Conservation (phyloP, 2,329 filamentous ascomycete genomes). For the Thielaviopsis euricoi region DNA sequence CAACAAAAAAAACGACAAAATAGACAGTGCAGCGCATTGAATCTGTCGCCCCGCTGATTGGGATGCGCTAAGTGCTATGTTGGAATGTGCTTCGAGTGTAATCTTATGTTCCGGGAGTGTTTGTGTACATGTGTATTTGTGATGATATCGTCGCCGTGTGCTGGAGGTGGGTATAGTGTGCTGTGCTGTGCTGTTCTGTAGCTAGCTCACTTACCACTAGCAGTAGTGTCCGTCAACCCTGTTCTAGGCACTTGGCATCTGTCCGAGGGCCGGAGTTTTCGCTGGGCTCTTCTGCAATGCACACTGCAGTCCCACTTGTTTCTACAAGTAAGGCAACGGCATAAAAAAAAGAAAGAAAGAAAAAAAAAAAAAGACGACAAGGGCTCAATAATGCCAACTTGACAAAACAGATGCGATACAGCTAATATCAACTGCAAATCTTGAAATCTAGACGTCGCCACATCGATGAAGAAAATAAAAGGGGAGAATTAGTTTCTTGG, state of each 20-base stretch:
- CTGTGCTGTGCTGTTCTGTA: not conserved
- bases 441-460: not conserved
- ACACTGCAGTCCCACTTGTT: not conserved
- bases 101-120: too few species aligned
- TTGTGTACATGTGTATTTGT: too few species aligned
- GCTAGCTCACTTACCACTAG: not conserved
- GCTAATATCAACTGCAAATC: not conserved
- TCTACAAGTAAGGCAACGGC: not conserved
- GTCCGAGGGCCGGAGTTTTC: not conserved
- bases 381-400: too few species aligned
- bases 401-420: not conserved
- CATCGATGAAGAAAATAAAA: not conserved
- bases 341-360: not conserved
- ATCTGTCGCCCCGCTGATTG: too few species aligned
- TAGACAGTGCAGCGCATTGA: too few species aligned
- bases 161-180: too few species aligned
- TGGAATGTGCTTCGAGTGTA: too few species aligned
- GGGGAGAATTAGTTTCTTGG: not conserved
- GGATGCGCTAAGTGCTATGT: too few species aligned
- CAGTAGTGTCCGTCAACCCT: too few species aligned
- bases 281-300: too few species aligned
- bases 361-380: not conserved
- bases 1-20: too few species aligned
- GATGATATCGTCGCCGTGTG: too few species aligned
- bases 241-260: not conserved